Evolutionary conservation across 1,284 basidiomycete species (phyloP).

Genomic region (Inonotus hispidus): DNA sequence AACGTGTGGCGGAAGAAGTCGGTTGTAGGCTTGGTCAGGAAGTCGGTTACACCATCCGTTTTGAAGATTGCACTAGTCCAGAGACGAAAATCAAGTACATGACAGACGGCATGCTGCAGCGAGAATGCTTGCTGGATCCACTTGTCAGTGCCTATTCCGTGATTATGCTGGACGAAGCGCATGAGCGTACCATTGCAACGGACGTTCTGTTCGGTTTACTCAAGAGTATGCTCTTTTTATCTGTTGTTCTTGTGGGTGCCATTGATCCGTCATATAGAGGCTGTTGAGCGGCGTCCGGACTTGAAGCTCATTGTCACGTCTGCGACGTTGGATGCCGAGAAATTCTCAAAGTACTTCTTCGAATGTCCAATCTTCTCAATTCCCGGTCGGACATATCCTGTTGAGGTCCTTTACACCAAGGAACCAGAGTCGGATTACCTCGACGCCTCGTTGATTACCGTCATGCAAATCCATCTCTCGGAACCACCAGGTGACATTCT

Average conservation of each 20-base stretch:
- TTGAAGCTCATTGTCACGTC: slow-evolving; percentile 98
- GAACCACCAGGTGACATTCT: slow-evolving; percentile 96
- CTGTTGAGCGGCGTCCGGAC: slow-evolving; percentile 89
- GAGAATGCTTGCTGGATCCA: slow-evolving; percentile 95
- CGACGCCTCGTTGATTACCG: slow-evolving; percentile 95
- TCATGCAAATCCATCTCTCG: slow-evolving; percentile 99
- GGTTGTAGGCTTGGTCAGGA: slow-evolving; percentile 95
- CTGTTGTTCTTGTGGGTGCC: not conserved
- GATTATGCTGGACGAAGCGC: slow-evolving; percentile 98
- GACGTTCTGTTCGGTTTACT: slow-evolving; percentile 96
- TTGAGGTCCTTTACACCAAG: slow-evolving; percentile 96
- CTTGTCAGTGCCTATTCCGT: slow-evolving; percentile 91
- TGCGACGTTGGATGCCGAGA: slow-evolving; percentile 98
- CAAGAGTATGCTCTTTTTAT: slow-evolving; percentile 66
- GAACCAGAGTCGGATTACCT: slow-evolving; percentile 99
- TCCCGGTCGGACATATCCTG: slow-evolving; percentile 96
- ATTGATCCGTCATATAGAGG: slow-evolving; percentile 53
- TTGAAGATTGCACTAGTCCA: slow-evolving; percentile 97
- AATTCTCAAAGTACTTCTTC: slow-evolving; percentile 98
- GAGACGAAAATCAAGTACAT: slow-evolving; percentile 99
- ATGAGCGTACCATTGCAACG: slow-evolving; percentile 96
- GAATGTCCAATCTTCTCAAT: slow-evolving; percentile 99
- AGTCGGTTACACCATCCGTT: slow-evolving; percentile 98
- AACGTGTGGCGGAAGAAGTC: slow-evolving; percentile 97
- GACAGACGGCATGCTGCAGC: slow-evolving; percentile 99